Conservation (phyloP, 257 asterid species). For the Ilex aquifolium region DNA sequence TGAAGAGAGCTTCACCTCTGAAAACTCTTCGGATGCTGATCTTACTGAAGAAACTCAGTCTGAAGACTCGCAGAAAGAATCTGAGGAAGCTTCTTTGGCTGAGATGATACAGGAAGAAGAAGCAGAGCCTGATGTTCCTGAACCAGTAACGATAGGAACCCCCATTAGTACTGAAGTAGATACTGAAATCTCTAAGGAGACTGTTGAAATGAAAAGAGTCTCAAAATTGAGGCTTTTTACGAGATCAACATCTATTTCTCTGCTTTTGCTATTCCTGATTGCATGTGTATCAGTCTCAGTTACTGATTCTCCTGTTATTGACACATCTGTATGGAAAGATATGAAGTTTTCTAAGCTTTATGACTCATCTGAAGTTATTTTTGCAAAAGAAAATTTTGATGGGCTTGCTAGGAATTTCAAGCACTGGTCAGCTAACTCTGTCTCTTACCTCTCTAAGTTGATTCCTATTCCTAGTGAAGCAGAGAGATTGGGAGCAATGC, state of each 20-base stretch:
- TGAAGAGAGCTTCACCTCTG: slow-evolving; percentile 40
- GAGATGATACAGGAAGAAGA: slow-evolving; percentile 23
- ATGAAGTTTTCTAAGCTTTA: slow-evolving; percentile 24
- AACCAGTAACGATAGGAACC: not conserved
- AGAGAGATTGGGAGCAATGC: slow-evolving; percentile 26
- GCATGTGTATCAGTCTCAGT: slow-evolving; percentile 33
- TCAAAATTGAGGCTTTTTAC: slow-evolving; percentile 25
- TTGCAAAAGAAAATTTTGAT: slow-evolving; percentile 28
- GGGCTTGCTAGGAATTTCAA: slow-evolving; percentile 28
- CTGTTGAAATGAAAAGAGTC: slow-evolving; percentile 15
- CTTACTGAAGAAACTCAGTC: slow-evolving; percentile 31
- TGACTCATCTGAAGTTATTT: slow-evolving; percentile 27
- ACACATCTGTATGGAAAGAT: slow-evolving; percentile 24
- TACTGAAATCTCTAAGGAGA: slow-evolving; percentile 19
- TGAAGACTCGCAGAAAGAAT: slow-evolving; percentile 31
- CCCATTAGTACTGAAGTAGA: slow-evolving; percentile 4
- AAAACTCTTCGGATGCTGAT: slow-evolving; percentile 40
- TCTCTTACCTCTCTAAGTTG: slow-evolving; percentile 31
- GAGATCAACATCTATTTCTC: slow-evolving; percentile 27
- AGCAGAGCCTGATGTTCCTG: slow-evolving; percentile 13
- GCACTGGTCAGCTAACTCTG: slow-evolving; percentile 27
- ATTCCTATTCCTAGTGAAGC: slow-evolving; percentile 22
- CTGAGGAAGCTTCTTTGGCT: slow-evolving; percentile 3
- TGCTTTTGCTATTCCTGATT: slow-evolving; percentile 37
- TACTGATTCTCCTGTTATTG: slow-evolving; percentile 25